Evolutionary conservation across 2,329 filamentous ascomycete species (phyloP).

Genomic region (Biscogniauxia mediterranea): DNA sequence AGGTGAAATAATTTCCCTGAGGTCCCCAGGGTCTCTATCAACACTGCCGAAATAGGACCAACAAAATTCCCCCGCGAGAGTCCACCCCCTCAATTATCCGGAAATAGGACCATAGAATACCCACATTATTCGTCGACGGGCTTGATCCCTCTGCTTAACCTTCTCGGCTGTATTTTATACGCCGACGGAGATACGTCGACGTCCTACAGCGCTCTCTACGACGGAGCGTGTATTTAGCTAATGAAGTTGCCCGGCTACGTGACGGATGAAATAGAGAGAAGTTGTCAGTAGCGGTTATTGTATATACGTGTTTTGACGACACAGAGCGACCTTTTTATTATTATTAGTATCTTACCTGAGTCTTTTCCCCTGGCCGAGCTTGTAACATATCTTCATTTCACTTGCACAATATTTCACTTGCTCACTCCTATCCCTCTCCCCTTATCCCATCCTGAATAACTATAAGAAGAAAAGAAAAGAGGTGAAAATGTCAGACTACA

Average conservation of each 20-base stretch:
- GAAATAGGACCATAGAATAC: neutral
- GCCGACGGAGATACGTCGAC: neutral
- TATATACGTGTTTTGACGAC: neutral
- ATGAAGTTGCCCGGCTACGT: neutral
- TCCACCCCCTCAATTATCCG: neutral
- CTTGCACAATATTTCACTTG: neutral
- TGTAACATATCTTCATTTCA: neutral
- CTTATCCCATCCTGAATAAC: neutral
- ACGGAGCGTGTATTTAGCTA: neutral
- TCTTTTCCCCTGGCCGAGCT: too few relatives aligned
- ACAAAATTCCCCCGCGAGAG: neutral
- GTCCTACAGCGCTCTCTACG: neutral
- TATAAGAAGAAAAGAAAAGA: neutral
- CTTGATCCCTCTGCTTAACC: neutral
- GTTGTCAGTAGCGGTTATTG: neutral
- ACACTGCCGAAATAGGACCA: neutral
- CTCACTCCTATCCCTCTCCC: too few relatives aligned
- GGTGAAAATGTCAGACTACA: slow-evolving; percentile 30
- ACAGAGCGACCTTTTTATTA: neutral
- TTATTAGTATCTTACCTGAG: too few relatives aligned
- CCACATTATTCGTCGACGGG: neutral
- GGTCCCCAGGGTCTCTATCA: neutral
- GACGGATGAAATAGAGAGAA: neutral
- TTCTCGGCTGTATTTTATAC: neutral
- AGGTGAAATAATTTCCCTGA: neutral